Evolutionary conservation across 1,139 yeast species (phyloP).

Genomic region (Geotrichum macrosporum): DNA sequence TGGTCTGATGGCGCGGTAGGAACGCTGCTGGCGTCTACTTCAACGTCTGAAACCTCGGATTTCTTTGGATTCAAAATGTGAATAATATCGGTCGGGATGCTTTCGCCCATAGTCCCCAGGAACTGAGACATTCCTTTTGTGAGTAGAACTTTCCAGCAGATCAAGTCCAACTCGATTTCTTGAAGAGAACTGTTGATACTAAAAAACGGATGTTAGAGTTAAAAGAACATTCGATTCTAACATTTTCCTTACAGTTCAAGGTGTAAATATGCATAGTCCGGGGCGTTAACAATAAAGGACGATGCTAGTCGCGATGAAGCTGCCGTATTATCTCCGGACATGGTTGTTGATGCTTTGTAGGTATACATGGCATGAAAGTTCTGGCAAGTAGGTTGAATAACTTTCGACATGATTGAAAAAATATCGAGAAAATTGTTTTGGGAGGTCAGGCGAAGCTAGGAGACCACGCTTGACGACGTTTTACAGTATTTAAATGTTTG

Average conservation of each 20-base stretch:
- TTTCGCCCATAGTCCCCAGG: slow-evolving; percentile 44
- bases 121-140: slow-evolving; percentile 37
- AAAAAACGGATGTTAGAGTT: too few relatives aligned
- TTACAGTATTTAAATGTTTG: too few relatives aligned
- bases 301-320: not conserved
- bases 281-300: slow-evolving; percentile 22
- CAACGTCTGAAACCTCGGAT: too few relatives aligned
- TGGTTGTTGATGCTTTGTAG: slow-evolving; percentile 9
- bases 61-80: slow-evolving; percentile 26
- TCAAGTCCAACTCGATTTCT: slow-evolving; percentile 34
- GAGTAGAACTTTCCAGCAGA: slow-evolving; percentile 45
- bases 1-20: not conserved
- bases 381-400: slow-evolving; percentile 10
- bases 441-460: too few relatives aligned
- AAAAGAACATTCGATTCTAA: too few relatives aligned
- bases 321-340: too few relatives aligned
- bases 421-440: too few relatives aligned
- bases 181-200: slow-evolving; percentile 5
- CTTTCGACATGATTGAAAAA: slow-evolving; percentile 7
- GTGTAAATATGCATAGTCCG: slow-evolving; percentile 42
- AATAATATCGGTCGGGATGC: slow-evolving; percentile 43
- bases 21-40: not conserved
- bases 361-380: slow-evolving; percentile 17
- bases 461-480: too few relatives aligned
- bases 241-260: slow-evolving; percentile 37